Percentiles rank a stretch among this genome's conserved stretches.
Evolutionary conservation across 2,329 filamentous ascomycete species (phyloP).

Genomic region (Neofusicoccum parvum): DNA sequence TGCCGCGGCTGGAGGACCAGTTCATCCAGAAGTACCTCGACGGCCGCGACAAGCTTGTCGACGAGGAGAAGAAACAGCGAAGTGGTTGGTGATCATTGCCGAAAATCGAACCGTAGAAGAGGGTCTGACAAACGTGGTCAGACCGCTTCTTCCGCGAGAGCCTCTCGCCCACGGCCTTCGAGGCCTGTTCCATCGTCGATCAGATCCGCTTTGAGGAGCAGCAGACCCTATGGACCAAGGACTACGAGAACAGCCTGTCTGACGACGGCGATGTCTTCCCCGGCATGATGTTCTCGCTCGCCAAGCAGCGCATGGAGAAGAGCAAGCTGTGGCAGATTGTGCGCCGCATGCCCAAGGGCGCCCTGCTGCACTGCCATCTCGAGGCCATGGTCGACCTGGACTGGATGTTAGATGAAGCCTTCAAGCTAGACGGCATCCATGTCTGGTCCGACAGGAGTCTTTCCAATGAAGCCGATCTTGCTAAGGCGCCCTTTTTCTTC

Average conservation of each 20-base stretch:
- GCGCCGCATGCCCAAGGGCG: conserved; percentile 84
- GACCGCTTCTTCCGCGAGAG: conserved; percentile 71
- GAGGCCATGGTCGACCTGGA: conserved; percentile 90
- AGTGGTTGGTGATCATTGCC: conserved; percentile 61
- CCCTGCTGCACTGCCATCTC: conserved; percentile 82
- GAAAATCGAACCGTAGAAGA: conserved; percentile 10
- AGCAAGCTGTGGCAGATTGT: conserved; percentile 87
- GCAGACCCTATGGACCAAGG: conserved; percentile 72
- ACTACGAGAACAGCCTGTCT: conserved; percentile 70
- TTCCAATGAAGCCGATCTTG: conserved; percentile 53
- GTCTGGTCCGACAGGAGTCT: conserved; percentile 64
- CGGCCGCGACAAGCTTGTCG: conserved; percentile 74
- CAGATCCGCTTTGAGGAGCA: conserved; percentile 79
- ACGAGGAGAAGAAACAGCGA: conserved; percentile 78
- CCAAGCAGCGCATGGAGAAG: conserved; percentile 81
- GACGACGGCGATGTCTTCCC: conserved; percentile 71
- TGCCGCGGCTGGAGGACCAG: conserved; percentile 59
- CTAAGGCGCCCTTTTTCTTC: conserved; percentile 63
- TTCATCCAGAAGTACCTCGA: conserved; percentile 82
- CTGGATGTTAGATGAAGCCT: conserved; percentile 72
- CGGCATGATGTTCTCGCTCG: conserved; percentile 91
- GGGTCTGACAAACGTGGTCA: conserved; percentile 40
- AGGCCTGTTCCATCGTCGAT: conserved; percentile 78
- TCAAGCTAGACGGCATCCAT: conserved; percentile 74
- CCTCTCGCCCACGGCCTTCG: conserved; percentile 75